These are phyloP conservation scores for Hordeum pubiflorum DNA, from an alignment of 202 grass and related monocot genomes.

Conservation along the genomic window DNA sequence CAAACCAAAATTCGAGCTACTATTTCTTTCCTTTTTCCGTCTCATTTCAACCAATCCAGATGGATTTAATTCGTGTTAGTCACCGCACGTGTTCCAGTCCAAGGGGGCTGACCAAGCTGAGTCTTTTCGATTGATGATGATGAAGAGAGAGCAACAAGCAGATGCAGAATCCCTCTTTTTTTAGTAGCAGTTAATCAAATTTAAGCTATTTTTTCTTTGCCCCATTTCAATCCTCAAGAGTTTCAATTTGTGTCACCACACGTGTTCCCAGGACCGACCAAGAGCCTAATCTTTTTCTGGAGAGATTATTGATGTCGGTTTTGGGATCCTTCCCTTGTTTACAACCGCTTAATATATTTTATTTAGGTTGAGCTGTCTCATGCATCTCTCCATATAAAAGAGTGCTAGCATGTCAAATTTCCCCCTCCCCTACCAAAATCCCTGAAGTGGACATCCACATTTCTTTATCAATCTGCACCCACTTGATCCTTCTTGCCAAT, in stretches of 20 bases:
- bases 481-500: background rate
- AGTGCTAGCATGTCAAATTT: constrained; percentile 32
- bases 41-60: background rate
- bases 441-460: constrained; percentile 29
- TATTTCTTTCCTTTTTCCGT: background rate
- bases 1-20: background rate
- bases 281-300: background rate
- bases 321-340: background rate
- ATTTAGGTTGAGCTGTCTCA: background rate
- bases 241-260: background rate
- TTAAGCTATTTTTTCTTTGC: background rate
- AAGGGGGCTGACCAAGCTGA: background rate
- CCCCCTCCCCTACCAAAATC: constrained; percentile 10
- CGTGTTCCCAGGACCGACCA: background rate
- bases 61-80: background rate
- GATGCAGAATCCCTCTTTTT: background rate
- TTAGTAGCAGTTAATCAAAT: background rate
- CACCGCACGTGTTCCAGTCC: background rate
- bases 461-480: constrained; percentile 11
- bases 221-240: background rate
- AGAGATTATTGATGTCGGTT: constrained; percentile 11
- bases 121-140: background rate
- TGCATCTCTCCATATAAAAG: background rate
- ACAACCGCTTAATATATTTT: background rate
- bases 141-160: background rate